A percentile compares a stretch with the other conserved stretches of the same genome.
Evolutionary conservation across 1,139 yeast species (phyloP).

Genomic region (Debaryomycetaceae sp.): DNA sequence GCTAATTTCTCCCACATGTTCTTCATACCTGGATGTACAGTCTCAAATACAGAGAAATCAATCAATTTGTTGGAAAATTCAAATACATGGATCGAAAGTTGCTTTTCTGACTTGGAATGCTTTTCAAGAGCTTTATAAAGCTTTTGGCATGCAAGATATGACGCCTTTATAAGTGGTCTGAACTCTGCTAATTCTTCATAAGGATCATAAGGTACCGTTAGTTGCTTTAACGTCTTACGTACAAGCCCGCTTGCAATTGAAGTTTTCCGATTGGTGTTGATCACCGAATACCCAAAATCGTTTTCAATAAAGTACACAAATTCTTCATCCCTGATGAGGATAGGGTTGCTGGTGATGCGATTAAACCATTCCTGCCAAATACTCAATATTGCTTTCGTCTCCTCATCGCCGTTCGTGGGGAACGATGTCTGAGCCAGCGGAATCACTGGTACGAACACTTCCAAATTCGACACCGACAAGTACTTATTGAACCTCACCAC

Average conservation of each 20-base stretch:
- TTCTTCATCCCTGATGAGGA: conserved; percentile 82
- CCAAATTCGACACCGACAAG: conserved; percentile 76
- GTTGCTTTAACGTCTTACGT: conserved; percentile 85
- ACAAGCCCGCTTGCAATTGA: conserved; percentile 79
- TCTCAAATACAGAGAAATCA: conserved; percentile 50
- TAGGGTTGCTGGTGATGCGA: conserved; percentile 69
- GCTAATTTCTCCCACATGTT: conserved; percentile 81
- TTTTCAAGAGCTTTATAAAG: conserved; percentile 55
- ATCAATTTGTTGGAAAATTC: conserved; percentile 64
- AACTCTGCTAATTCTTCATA: conserved; percentile 75
- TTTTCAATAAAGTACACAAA: conserved; percentile 83
- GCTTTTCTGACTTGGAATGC: conserved; percentile 52
- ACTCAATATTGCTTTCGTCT: conserved; percentile 51
- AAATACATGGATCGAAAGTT: conserved; percentile 53
- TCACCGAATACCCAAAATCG: conserved; percentile 78
- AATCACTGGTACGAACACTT: conserved; percentile 88
- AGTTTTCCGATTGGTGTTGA: conserved; percentile 50
- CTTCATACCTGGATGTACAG: conserved; percentile 62
- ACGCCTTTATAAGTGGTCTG: conserved; percentile 78
- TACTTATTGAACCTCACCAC: conserved; percentile 74
- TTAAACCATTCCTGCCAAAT: conserved; percentile 87
- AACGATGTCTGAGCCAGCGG: conserved; percentile 74
- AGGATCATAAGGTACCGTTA: conserved; percentile 89
- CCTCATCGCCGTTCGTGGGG: conserved; percentile 84
- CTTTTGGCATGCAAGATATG: conserved; percentile 61